Conservation (phyloP, 2,329 filamentous ascomycete genomes). For the Aureobasidium subglaciale region DNA sequence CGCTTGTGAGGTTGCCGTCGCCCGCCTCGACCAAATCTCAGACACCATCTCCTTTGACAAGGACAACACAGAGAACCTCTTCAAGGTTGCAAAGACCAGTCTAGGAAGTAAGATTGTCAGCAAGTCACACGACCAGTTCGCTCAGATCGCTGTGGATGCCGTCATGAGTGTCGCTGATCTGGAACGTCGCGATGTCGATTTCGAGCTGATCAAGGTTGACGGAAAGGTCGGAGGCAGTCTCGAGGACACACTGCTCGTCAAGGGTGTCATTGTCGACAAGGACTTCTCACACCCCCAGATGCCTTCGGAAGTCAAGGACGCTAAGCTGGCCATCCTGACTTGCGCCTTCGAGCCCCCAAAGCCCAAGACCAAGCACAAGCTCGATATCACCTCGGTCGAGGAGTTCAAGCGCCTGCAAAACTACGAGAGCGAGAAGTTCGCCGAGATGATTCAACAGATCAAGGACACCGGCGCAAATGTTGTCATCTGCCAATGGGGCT, state of each 20-base stretch:
- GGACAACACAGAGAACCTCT: constrained; percentile 73
- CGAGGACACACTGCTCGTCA: constrained; percentile 89
- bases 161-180: constrained; percentile 94
- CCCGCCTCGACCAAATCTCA: constrained; percentile 85
- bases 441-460: constrained; percentile 98
- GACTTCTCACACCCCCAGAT: constrained; percentile 99
- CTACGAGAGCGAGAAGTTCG: constrained; percentile 94
- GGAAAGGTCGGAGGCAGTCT: constrained; percentile 93
- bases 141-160: constrained; percentile 93
- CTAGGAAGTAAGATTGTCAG: constrained; percentile 98
- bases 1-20: constrained; percentile 92
- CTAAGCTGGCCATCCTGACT: constrained; percentile 94
- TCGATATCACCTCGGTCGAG: constrained; percentile 93
- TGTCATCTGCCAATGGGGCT: constrained; percentile 98
- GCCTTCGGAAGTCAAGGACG: constrained; percentile 89
- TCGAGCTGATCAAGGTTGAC: constrained; percentile 98
- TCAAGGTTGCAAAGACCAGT: constrained; percentile 92
- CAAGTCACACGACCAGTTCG: constrained; percentile 96
- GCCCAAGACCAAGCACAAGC: constrained; percentile 99
- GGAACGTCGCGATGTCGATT: constrained; percentile 94
- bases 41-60: constrained; percentile 82
- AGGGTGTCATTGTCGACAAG: constrained; percentile 98
- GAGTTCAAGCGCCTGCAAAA: constrained; percentile 97
- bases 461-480: constrained; percentile 96
- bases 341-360: constrained; percentile 98